Base-by-base conservation (phyloP, 805 yeast species). In the Nakazawaea populi region DNA sequence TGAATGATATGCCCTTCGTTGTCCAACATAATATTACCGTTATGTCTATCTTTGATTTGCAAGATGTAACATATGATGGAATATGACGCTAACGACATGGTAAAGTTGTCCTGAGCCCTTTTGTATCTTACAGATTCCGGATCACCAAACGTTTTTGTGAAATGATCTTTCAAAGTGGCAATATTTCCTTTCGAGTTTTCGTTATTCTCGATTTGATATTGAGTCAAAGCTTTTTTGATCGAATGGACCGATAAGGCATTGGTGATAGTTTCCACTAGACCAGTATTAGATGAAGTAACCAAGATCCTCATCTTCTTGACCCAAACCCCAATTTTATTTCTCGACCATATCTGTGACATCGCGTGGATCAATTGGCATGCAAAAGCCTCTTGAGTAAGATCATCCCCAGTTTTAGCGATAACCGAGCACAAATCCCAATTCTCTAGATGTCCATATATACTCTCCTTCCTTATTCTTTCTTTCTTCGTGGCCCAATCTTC, bases 351-450 rank as follows among this genome's bases (percentile, higher is more conserved):
- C 47, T 81, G 81, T 1, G 96, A 83, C 69, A 92, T 88, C 28
- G 96, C 85, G 54, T 87, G 85, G 47, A 94, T 92, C 42, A 94
- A 66, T 65, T 94, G 99, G 55, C 97, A 90, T 0, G 99, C 99
- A 73, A 94, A 90, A 0, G 99, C 97, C 66, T 94, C 99, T 64
- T 94, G 99, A 28, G 96, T 87, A 47, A 94, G 67, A 68, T 94
- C 99, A 60, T 87, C 92, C 36, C 99, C 99, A 32, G 96, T 92
- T 63, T 94, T 94, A 10, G 95, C 96, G 63, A 94, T 94, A 2
- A 92, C 97, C 0, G 97, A 91, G 57, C 92, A 89, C 39, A 94
- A 66, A 55, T 94, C 97, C 99, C 99, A 94, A 63, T 89, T 87
- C 29, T 85, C 87, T 34, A 87, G 66, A 62, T 90, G 94, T 0